Base-by-base conservation (phyloP, 2,329 filamentous ascomycete genomes). In the Aspergillus niger region DNA sequence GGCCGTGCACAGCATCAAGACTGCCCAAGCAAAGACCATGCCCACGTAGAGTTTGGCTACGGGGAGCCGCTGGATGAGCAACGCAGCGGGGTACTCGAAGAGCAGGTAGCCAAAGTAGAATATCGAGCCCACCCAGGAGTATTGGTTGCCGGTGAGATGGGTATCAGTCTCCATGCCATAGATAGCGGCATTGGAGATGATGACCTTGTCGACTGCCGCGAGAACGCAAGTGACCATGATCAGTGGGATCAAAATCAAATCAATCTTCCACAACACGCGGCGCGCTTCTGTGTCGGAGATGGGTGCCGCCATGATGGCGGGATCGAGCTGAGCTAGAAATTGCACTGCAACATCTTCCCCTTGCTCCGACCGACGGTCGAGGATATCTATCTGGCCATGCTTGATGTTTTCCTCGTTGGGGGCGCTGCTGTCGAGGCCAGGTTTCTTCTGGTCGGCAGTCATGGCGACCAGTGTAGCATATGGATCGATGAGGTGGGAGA, bases 51-150 rank as follows among this genome's bases (percentile, higher is more conserved):
- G 30, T 24, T 49, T 59, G 11, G 39, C 50, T n/a, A 54, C 41
- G 20, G 57, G 51, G n/a, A 55, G 28, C 6, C 43, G 41, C 10
- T 49, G 39, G 32, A 55, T 55, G 1, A 59, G 57, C 10, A 48
- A 13, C 1, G 43, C 41, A 17, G 51, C 26, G 6, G 51, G 51
- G 15, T 48, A 49, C 22, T 59, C 39, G 26, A 39, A 50, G 28
- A 48, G 15, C 4, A 59, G 44, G n/a, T 59, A 54, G 6, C 39
- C 57, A 8, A 59, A 55, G 32, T 54, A 54, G 22, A 54, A 54
- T n/a, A 59, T 59, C 0, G 57, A 59, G 3, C 51, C 57, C n/a
- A 59, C 43, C 43, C 50, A 54, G 51, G 43, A 51, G 32, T 59
- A 59, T 22, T 59, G 30, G 11, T 55, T 44, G 3, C 57, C 52